Base-by-base conservation (phyloP, 305 asterid genomes). In the Fraxinus albicans region DNA sequence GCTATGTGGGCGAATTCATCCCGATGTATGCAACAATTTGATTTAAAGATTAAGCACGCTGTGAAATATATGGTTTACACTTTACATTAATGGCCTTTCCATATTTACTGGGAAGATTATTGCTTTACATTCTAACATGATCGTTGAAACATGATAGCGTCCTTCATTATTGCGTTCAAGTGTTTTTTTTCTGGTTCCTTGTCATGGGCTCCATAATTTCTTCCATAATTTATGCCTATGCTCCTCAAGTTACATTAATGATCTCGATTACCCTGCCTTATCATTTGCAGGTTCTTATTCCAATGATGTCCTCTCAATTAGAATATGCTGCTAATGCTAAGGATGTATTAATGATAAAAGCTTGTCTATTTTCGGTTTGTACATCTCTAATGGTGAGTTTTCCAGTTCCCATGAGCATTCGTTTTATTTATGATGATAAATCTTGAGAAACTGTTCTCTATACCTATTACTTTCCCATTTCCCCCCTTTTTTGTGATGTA, bases 1-100 rank as follows among this genome's bases (percentile, higher is more conserved):
- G 89, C 98, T 95, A 63, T 95, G 97, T 85, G 99, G 98, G 81
- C 87, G 97, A 85, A 91, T 94, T 84, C 97, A 94, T 85, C 98
- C 98, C 6, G 76, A 90, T 88, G 99, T 94, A 86, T 78, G 90
- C 65, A 67, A 53, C 80, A 67, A 75, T 83, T 55, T 76, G 25
- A 44, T 82, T 77, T 53, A 29, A 79, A 75, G 60, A 78, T 77
- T 75, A 67, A 79, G 73, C 70, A 58, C 80, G 67, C 77, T n/a
- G 33, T 67, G 76, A 50, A 70, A 72, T 73, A 58, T 77, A 36
- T 44, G 77, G 75, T 42, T 15, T 19, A 12, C 34, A 80, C 75
- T 42, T 15, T 13, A 12, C 25, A 77, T 80, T 76, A 19, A 5
- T 81, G 9, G n/a, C 55, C 35, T 69, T 69, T 38, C 27, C 76